Conservation (phyloP, 2,329 filamentous ascomycete species). For the Pseudocercospora vitis region DNA sequence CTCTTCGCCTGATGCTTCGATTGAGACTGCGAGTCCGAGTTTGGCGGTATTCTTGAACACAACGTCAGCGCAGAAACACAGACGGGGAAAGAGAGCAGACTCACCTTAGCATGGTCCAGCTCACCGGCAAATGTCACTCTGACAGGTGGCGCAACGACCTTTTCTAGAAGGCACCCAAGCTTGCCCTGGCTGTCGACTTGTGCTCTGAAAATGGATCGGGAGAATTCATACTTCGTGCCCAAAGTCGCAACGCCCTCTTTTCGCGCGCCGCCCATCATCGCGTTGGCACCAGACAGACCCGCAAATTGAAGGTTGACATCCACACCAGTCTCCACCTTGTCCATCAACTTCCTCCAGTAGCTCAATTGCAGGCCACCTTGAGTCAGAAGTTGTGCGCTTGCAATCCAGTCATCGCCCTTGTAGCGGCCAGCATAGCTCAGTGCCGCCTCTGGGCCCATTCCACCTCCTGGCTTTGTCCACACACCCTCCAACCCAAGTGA, state of each 20-base stretch:
- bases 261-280: slow-evolving; percentile 72
- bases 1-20: slow-evolving; percentile 81
- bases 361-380: slow-evolving; percentile 86
- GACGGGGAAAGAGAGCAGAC: slow-evolving; percentile 39
- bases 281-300: slow-evolving; percentile 53
- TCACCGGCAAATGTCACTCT: slow-evolving; percentile 94
- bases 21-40: slow-evolving; percentile 88
- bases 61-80: not conserved
- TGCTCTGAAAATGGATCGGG: slow-evolving; percentile 89
- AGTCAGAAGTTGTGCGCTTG: slow-evolving; percentile 82
- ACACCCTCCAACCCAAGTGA: slow-evolving; percentile 88
- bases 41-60: slow-evolving; percentile 81
- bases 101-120: slow-evolving; percentile 91
- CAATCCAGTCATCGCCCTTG: slow-evolving; percentile 89
- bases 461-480: slow-evolving; percentile 84
- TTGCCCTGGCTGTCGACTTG: slow-evolving; percentile 96
- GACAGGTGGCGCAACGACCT: slow-evolving; percentile 89
- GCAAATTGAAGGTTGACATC: slow-evolving; percentile 87
- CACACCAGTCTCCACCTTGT: slow-evolving; percentile 94
- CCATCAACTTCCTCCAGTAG: slow-evolving; percentile 90
- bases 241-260: slow-evolving; percentile 90
- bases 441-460: slow-evolving; percentile 84
- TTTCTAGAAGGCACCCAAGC: slow-evolving; percentile 88
- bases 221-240: slow-evolving; percentile 97
- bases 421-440: slow-evolving; percentile 90